Evolutionary conservation across 192 early-diverging fungal species (phyloP).

Genomic region (Coemansia asiatica): DNA sequence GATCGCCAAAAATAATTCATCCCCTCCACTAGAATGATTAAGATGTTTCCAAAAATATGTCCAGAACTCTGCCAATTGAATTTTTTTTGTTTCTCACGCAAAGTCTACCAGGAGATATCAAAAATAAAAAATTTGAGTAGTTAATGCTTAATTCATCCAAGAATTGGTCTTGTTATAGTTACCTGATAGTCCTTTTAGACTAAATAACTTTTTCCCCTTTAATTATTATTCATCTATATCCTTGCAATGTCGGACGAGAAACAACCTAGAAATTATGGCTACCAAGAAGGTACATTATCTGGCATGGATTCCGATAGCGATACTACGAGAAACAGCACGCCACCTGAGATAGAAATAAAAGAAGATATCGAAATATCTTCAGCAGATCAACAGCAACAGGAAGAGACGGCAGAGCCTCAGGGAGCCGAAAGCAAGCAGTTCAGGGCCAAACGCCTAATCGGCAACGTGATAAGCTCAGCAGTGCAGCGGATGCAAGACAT

Average conservation of each 20-base stretch:
- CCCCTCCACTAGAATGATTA: no score
- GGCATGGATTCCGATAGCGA: neutral
- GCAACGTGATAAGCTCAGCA: constrained; percentile 20
- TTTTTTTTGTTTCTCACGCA: constrained; percentile 7
- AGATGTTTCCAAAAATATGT: neutral
- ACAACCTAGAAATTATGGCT: neutral
- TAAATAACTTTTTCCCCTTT: neutral
- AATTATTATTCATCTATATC: neutral
- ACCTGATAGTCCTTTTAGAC: no score
- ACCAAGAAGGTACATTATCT: neutral
- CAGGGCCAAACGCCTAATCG: constrained; percentile 10
- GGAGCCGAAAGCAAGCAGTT: neutral
- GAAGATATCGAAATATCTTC: neutral
- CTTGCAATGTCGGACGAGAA: neutral
- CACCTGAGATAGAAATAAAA: neutral
- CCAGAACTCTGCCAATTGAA: neutral
- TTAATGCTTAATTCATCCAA: no score
- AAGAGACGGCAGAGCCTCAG: neutral
- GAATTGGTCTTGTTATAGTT: no score
- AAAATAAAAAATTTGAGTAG: neutral
- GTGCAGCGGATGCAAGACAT: constrained; percentile 36
- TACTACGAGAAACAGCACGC: neutral
- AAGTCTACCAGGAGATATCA: neutral
- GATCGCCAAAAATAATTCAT: no score
- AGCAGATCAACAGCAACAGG: neutral